Conservation (phyloP, 345 rosid species). For the Salix suchowensis region DNA sequence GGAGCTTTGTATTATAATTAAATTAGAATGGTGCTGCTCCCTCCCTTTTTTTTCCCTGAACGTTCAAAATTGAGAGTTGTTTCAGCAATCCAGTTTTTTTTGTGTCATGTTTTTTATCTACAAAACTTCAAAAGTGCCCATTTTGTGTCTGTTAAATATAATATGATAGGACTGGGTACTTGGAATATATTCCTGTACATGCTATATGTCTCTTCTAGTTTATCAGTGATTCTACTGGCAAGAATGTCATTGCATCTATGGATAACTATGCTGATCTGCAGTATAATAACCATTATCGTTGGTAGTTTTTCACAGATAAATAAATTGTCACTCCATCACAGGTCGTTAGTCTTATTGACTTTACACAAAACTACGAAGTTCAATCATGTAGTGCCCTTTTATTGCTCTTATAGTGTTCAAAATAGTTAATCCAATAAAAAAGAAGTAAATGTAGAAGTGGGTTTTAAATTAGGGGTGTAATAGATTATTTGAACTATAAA, state of each 20-base stretch:
- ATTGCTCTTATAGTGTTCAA: too few species aligned
- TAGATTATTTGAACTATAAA: too few species aligned
- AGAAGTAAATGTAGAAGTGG: too few species aligned
- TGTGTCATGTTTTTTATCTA: neutral
- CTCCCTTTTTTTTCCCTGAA: neutral
- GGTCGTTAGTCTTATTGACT: too few species aligned
- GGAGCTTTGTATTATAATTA: neutral
- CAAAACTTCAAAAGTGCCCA: neutral
- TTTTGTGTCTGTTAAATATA: neutral
- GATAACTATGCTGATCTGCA: too few species aligned
- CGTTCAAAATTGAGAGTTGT: neutral
- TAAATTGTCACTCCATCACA: too few species aligned
- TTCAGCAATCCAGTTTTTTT: neutral
- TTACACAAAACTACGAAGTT: too few species aligned
- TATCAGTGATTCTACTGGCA: neutral
- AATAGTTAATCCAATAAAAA: too few species aligned
- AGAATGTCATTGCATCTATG: neutral
- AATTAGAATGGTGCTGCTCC: neutral
- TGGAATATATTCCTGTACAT: neutral
- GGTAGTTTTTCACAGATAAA: too few species aligned
- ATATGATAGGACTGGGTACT: neutral
- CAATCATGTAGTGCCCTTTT: too few species aligned
- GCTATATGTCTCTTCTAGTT: neutral
- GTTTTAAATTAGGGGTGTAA: too few species aligned
- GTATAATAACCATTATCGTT: too few species aligned